These are phyloP conservation scores for Triticum aestivum DNA, from an alignment of 176 grass and related monocot species.

Conservation along the genomic window IWGSC_CS_RefSeq_v2.1 NC_057813.1:375698117-375698616, in stretches of 20 bases:
- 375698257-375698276: not conserved
- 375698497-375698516: too few relatives aligned
- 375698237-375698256: not conserved
- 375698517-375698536: too few relatives aligned
- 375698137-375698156: not conserved
- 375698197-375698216: not conserved
- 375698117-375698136: not conserved
- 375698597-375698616: too few relatives aligned
- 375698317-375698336: not conserved
- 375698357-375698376: not conserved
- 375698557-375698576: too few relatives aligned
- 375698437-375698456: slow-evolving; percentile 2
- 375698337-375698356: not conserved
- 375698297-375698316: not conserved
- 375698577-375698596: too few relatives aligned
- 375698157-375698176: slow-evolving; percentile 1
- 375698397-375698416: not conserved
- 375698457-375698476: not conserved
- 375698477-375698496: not conserved
- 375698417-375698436: not conserved
- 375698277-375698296: not conserved
- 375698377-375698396: slow-evolving; percentile 11
- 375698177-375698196: slow-evolving; percentile 6
- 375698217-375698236: slow-evolving; percentile 16
- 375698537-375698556: too few relatives aligned